Percentiles rank a stretch among this genome's conserved stretches.
Conservation (phyloP, 805 yeast genomes). For the Candida nanaspora region DNA sequence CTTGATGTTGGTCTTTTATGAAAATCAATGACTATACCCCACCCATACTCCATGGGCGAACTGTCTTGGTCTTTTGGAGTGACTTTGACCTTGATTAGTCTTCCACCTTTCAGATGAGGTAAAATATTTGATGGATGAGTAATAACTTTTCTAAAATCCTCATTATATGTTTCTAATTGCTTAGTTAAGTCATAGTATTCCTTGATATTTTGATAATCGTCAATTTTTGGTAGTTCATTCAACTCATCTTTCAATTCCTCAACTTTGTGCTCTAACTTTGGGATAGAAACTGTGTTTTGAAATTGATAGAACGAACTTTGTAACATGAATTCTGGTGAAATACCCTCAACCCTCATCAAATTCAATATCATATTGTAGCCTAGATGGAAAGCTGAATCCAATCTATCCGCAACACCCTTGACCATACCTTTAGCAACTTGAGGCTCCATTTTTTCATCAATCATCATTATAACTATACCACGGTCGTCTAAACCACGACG, state of each 20-base stretch:
- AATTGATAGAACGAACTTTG: conserved; percentile 92
- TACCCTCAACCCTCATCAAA: conserved; percentile 94
- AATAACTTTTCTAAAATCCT: conserved; percentile 72
- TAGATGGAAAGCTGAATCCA: conserved; percentile 95
- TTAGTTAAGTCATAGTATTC: conserved; percentile 76
- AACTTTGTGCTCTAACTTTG: conserved; percentile 65
- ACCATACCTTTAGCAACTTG: conserved; percentile 99
- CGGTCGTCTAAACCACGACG: conserved; percentile 99
- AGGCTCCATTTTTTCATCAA: conserved; percentile 99
- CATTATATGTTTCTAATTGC: conserved; percentile 62
- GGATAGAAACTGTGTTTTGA: conserved; percentile 89
- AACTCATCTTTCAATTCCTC: conserved; percentile 44
- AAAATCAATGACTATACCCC: conserved; percentile 86
- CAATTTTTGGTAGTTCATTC: conserved; percentile 42
- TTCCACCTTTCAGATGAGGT: conserved; percentile 82
- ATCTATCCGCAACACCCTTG: conserved; percentile 95
- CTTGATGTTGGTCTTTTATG: conserved; percentile 49
- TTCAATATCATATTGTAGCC: conserved; percentile 97
- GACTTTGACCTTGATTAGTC: conserved; percentile 66
- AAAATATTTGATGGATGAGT: conserved; percentile 87
- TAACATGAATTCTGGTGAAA: conserved; percentile 95
- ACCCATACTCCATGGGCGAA: conserved; percentile 51
- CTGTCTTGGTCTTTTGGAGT: conserved; percentile 63
- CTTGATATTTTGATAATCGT: conserved; percentile 65
- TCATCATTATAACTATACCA: conserved; percentile 99